phyloP scores from a whole-genome alignment of 805 yeast genomes.

The Lipomyces chichibuensis region DNA sequence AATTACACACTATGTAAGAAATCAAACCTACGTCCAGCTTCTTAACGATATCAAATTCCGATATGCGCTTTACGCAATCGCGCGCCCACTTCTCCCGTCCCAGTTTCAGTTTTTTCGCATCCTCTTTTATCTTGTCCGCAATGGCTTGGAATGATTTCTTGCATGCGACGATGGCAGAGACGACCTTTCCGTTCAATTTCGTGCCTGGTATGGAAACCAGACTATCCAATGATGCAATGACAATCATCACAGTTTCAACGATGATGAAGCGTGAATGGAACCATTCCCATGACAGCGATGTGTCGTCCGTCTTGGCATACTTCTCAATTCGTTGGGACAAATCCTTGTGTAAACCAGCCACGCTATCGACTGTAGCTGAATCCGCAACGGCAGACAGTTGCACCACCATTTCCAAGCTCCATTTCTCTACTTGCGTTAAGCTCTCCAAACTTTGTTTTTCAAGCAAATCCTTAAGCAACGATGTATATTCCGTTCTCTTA shows the following conservation, averaged over 20 bases:
- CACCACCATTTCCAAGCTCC: constrained; percentile 41
- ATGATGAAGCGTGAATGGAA: constrained; percentile 23
- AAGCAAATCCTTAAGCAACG: constrained; percentile 31
- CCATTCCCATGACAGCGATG: constrained; percentile 23
- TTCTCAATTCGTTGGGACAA: constrained; percentile 6
- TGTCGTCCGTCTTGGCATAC: background rate
- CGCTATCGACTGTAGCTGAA: background rate
- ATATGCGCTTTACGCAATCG: constrained; percentile 10
- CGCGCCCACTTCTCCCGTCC: constrained; percentile 22
- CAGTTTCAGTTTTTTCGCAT: constrained; percentile 22
- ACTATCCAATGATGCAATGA: constrained; percentile 8
- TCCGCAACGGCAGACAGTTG: constrained; percentile 28
- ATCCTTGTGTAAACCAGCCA: constrained; percentile 9
- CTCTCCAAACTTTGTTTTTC: constrained; percentile 1
- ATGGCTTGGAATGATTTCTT: constrained; percentile 10
- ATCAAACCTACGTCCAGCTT: constrained; percentile 20
- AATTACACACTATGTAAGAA: background rate
- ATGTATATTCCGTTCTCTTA: constrained; percentile 36
- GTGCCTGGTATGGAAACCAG: constrained; percentile 12
- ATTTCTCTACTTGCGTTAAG: constrained; percentile 47
- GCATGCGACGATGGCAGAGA: constrained; percentile 5
- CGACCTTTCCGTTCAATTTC: constrained; percentile 3
- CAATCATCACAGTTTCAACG: constrained; percentile 26
- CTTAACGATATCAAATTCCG: constrained; percentile 7
- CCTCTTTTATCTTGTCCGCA: constrained; percentile 23